These are phyloP conservation scores for Saprolegnia diclina DNA, from an alignment of 352 stramenopile species.

Conservation along the genomic window DNA sequence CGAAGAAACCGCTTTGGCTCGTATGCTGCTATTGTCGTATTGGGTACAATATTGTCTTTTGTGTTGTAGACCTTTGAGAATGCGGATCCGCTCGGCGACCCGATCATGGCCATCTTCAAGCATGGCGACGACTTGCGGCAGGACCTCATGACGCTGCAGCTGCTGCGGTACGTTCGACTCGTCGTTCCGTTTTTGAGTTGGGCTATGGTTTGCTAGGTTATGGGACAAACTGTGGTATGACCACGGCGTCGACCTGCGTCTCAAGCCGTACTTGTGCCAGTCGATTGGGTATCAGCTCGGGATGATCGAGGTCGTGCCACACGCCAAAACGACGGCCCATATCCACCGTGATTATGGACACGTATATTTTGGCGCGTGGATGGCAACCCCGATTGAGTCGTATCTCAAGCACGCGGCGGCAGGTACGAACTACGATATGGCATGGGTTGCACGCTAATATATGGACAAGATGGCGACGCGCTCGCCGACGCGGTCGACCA, in stretches of 20 bases:
- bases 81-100: conserved; percentile 48
- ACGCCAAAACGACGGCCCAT: conserved; percentile 41
- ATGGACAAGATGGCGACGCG: neutral
- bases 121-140: conserved; percentile 91
- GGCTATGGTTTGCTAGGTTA: conserved; percentile 5
- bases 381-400: neutral
- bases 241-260: conserved; percentile 41
- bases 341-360: conserved; percentile 27
- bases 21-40: neutral
- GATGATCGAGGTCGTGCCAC: conserved; percentile 41
- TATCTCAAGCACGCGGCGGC: neutral
- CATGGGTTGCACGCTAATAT: no score
- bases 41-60: no score
- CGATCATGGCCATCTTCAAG: conserved; percentile 90
- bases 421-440: neutral
- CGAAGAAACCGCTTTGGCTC: conserved; percentile 88
- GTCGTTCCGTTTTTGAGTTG: neutral
- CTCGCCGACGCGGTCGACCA: conserved; percentile 31
- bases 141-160: conserved; percentile 89
- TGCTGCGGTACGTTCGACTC: conserved; percentile 67
- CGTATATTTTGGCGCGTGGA: conserved; percentile 4
- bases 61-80: conserved; percentile 54
- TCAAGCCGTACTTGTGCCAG: conserved; percentile 39
- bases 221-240: conserved; percentile 45
- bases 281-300: conserved; percentile 35